Conservation (phyloP, 768 basidiomycete species). For the Epithele typhae region DNA sequence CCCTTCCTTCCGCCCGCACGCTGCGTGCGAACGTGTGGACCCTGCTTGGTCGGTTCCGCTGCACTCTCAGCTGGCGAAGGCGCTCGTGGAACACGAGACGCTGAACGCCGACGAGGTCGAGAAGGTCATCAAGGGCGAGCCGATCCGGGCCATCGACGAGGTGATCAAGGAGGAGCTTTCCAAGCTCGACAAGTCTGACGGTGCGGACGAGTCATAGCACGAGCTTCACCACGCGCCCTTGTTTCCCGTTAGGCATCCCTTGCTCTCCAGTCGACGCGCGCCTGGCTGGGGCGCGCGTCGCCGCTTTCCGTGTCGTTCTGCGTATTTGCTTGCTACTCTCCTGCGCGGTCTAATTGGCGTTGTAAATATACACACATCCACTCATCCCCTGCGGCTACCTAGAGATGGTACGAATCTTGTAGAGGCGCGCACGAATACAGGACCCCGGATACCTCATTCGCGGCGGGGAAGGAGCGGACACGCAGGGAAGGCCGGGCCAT, state of each 20-base stretch:
- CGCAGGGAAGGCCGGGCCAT: too few species aligned
- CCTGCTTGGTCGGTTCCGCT: too few species aligned
- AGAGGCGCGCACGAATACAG: too few species aligned
- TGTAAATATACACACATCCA: conserved; percentile 14
- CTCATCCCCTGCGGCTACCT: neutral
- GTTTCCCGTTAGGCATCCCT: too few species aligned
- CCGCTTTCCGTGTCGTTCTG: too few species aligned
- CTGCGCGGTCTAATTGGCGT: conserved; percentile 9
- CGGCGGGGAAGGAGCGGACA: too few species aligned
- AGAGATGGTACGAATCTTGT: neutral
- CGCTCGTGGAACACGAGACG: conserved; percentile 94
- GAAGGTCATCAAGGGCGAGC: conserved; percentile 80
- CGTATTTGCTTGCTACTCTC: too few species aligned
- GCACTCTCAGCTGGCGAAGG: conserved; percentile 75
- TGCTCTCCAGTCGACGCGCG: too few species aligned
- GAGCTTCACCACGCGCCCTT: too few species aligned
- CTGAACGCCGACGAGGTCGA: conserved; percentile 81
- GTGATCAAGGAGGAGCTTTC: conserved; percentile 52
- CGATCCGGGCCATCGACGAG: conserved; percentile 66
- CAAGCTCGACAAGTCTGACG: conserved; percentile 16
- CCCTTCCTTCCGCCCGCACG: neutral
- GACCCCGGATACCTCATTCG: too few species aligned
- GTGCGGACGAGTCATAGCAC: conserved; percentile 13
- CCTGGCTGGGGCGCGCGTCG: too few species aligned
- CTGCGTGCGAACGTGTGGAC: too few species aligned